Percentiles rank a stretch among this genome's conserved stretches.
phyloP scores from a whole-genome alignment of 2,329 filamentous ascomycete species.

The Arthrobotrys musiformis region DNA sequence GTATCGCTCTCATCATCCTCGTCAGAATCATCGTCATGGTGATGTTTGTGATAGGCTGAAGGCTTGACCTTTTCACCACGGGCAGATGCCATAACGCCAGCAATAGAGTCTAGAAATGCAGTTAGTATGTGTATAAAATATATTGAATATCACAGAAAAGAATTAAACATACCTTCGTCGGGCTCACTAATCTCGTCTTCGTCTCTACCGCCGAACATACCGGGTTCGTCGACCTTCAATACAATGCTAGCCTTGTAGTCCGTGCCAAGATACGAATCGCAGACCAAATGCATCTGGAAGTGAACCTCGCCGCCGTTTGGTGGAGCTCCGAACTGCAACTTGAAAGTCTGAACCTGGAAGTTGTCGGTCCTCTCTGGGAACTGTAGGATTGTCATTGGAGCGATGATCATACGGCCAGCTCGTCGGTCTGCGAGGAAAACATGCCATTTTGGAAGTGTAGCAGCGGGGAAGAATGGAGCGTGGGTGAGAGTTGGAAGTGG shows the following conservation, averaged over 20 bases:
- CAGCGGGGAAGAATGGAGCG: slow-evolving; percentile 88
- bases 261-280: slow-evolving; percentile 93
- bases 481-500: slow-evolving; percentile 86
- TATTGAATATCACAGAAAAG: slow-evolving; percentile 27
- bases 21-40: slow-evolving; percentile 66
- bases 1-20: slow-evolving; percentile 83
- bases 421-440: slow-evolving; percentile 94
- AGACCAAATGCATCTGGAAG: slow-evolving; percentile 92
- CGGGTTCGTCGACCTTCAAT: slow-evolving; percentile 86
- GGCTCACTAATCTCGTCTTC: slow-evolving; percentile 98
- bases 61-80: slow-evolving; percentile 74
- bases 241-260: slow-evolving; percentile 92
- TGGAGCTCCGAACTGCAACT: slow-evolving; percentile 95
- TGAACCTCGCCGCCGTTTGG: slow-evolving; percentile 92
- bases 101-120: slow-evolving; percentile 76
- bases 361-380: slow-evolving; percentile 88
- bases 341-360: slow-evolving; percentile 93
- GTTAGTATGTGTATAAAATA: slow-evolving; percentile 58
- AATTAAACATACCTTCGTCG: slow-evolving; percentile 81
- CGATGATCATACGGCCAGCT: slow-evolving; percentile 94
- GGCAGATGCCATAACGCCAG: slow-evolving; percentile 87
- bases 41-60: slow-evolving; percentile 68
- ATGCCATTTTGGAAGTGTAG: slow-evolving; percentile 91
- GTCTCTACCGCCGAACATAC: slow-evolving; percentile 77
- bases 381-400: slow-evolving; percentile 91